Base-by-base conservation (phyloP, 2,329 filamentous ascomycete species). In the Orbilia ellipsospora region DNA sequence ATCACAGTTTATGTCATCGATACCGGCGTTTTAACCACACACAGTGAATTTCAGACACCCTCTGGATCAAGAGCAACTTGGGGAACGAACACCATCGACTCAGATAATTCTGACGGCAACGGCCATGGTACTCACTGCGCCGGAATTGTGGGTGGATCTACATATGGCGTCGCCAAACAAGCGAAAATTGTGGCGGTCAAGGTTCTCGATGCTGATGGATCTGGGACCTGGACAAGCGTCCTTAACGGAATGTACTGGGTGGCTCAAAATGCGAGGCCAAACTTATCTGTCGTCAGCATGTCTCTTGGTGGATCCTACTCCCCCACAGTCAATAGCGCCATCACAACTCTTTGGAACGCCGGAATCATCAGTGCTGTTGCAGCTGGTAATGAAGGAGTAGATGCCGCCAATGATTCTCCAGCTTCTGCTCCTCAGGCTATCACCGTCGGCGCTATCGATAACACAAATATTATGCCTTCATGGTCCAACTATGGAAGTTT, bases 1-100 rank as follows among this genome's bases (percentile, higher is more conserved):
- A 86, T 88, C 78, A 89, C 86, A 20, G 86, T 85, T 28, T 91
- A 88, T 80, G 82, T 91, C 23, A 86, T 91, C 48, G 89, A 91
- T 81, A 90, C 89, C 4, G 89, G 89, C 78, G 87, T 91, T 80
- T 4, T 20, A 12, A 69, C n/a, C 31, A 63, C 16, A 3, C 3
- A 52, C 16, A 10, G 12, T 52, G 48, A 64, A 50, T 60, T 56
- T 54, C 51, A 85, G 88, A 80, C 89, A 87, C 77, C 83, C 85
- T 55, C 86, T 31, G 55, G 56, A 20, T 60, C 85, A 57, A 86
- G 88, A 69, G 88, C 87, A 16, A 83, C 80, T 18, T 84, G 85
- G 72, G 87, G 81, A 16, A 85, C 83, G 79, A 88, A 88, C 82
- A 86, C 66, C 8, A 55, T 70, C 18, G 59, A 64, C 26, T 28